phyloP scores from a whole-genome alignment of 225 moss, liverwort and hornwort species.

The Neckera pumila region DNA sequence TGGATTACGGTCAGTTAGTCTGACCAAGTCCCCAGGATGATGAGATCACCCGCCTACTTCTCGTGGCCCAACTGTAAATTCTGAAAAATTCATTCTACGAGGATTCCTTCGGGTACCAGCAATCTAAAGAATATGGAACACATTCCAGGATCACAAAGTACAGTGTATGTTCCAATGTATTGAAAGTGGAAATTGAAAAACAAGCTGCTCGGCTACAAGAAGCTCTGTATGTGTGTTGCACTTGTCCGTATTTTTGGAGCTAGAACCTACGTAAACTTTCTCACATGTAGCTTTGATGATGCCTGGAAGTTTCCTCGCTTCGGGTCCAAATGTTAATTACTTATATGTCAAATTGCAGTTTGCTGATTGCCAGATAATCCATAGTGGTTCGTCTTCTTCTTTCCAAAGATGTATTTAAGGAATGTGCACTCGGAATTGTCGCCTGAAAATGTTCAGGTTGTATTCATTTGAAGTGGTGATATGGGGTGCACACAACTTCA shows the following conservation, averaged over 20 bases:
- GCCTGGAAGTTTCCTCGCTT: neutral
- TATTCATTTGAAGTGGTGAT: neutral
- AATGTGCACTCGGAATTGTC: neutral
- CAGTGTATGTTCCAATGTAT: neutral
- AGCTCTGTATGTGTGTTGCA: neutral
- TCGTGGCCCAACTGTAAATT: neutral
- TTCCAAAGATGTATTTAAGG: neutral
- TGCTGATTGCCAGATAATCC: neutral
- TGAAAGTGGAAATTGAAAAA: neutral
- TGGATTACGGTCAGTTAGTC: neutral
- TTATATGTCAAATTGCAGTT: neutral
- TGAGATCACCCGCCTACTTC: neutral
- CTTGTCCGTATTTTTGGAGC: no score
- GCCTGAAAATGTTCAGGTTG: neutral
- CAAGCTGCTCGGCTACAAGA: neutral
- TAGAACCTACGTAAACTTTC: neutral
- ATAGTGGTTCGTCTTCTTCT: neutral
- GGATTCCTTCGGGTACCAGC: neutral
- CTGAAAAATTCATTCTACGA: neutral
- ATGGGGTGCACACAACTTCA: neutral
- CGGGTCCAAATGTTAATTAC: neutral
- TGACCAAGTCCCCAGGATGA: neutral
- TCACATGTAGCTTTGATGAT: neutral
- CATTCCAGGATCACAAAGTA: neutral
- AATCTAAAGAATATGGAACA: neutral